Percentiles rank a stretch among this genome's conserved stretches.
These are phyloP conservation scores for Chaetomium olivaceum DNA, from an alignment of 2,329 filamentous ascomycete species.

Conservation along the genomic window DNA sequence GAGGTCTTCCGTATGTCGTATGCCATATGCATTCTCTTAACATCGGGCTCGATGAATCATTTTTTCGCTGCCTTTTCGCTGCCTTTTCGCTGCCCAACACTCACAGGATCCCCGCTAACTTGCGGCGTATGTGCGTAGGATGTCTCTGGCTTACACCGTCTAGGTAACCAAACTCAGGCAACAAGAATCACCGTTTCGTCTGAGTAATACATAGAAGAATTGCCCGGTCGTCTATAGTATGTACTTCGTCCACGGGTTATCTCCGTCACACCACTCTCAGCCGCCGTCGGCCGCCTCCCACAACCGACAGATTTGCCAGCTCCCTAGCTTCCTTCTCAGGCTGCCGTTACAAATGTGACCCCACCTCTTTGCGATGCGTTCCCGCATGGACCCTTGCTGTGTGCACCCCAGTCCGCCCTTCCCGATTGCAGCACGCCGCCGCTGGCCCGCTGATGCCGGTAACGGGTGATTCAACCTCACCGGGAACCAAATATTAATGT, in stretches of 20 bases:
- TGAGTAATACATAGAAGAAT: background rate
- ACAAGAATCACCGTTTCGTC: background rate
- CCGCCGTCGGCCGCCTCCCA: background rate
- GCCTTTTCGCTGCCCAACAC: background rate
- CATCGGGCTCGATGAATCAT: background rate
- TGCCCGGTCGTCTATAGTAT: background rate
- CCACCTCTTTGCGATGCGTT: constrained; percentile 10
- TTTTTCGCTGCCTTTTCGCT: too few relatives aligned
- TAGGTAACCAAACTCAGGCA: background rate
- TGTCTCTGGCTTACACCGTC: background rate
- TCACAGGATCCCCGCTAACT: background rate
- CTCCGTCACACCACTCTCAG: background rate
- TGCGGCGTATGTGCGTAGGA: background rate
- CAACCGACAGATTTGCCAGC: background rate
- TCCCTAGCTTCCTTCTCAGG: constrained; percentile 3
- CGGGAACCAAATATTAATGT: background rate
- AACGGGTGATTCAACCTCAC: background rate
- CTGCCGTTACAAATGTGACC: background rate
- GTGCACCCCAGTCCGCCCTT: background rate
- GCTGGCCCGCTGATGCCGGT: background rate
- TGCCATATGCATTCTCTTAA: background rate
- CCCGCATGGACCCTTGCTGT: constrained; percentile 1
- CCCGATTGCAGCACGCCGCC: background rate
- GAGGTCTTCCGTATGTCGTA: background rate
- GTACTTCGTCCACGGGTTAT: background rate